phyloP scores from a whole-genome alignment of 2,329 filamentous ascomycete genomes.

The Ustulina deusta region DNA sequence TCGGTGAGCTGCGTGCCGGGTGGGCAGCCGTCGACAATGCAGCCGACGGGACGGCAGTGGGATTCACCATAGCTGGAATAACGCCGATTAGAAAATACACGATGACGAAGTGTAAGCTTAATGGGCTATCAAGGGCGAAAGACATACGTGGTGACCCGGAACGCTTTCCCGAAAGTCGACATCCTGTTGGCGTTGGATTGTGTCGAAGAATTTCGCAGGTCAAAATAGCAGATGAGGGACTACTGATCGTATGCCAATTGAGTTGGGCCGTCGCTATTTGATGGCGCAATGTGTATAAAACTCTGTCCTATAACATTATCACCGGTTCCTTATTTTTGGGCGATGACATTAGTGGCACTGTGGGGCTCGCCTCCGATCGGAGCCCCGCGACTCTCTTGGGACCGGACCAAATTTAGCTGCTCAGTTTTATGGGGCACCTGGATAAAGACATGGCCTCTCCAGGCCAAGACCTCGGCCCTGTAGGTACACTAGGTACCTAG shows the following conservation, averaged over 20 bases:
- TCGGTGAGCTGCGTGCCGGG: slow-evolving; percentile 89
- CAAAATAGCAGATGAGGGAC: neutral
- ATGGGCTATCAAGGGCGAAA: neutral
- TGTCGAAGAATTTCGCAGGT: neutral
- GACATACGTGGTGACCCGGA: slow-evolving; percentile 83
- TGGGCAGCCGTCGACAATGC: slow-evolving; percentile 93
- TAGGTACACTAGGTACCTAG: neutral
- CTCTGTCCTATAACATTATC: neutral
- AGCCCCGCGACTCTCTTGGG: slow-evolving; percentile 7
- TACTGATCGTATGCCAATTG: neutral
- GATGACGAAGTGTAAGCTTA: slow-evolving; percentile 18
- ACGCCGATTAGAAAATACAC: slow-evolving; percentile 23
- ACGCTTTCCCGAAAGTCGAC: slow-evolving; percentile 89
- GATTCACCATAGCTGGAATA: slow-evolving; percentile 78
- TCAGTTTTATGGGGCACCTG: too few relatives aligned
- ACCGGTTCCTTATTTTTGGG: slow-evolving; percentile 11
- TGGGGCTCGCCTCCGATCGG: slow-evolving; percentile 32
- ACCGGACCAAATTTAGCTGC: too few relatives aligned
- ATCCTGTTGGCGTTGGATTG: slow-evolving; percentile 61
- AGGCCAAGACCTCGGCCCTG: neutral
- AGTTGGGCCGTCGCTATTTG: neutral
- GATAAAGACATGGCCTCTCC: neutral
- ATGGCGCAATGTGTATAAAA: neutral
- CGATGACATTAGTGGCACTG: slow-evolving; percentile 24
- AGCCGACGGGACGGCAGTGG: slow-evolving; percentile 92